A percentile compares a stretch with the other conserved stretches of the same genome.
Conservation (phyloP, 495 filamentous ascomycete genomes). For the Aspergillus taichungensis region DNA sequence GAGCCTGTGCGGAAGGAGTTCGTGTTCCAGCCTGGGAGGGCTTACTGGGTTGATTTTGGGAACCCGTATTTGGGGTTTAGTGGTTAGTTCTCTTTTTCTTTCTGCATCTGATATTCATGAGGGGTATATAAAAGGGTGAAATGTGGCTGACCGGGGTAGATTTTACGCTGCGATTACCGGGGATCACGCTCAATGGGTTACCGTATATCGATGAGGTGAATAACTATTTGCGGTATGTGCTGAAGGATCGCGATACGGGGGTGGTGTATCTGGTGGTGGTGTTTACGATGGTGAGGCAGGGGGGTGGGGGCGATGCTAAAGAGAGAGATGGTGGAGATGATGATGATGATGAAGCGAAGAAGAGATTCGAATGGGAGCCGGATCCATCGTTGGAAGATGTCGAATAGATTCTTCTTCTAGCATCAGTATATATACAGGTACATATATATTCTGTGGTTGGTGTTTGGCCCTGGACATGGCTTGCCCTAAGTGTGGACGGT, state of each 20-base stretch:
- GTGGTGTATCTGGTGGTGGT: slow-evolving; percentile 69
- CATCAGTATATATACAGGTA: slow-evolving; percentile 3
- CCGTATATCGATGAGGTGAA: slow-evolving; percentile 75
- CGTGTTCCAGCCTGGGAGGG: slow-evolving; percentile 48
- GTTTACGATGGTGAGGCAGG: slow-evolving; percentile 54
- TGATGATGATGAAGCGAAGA: slow-evolving; percentile 3
- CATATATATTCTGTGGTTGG: slow-evolving; percentile 1
- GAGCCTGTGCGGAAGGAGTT: slow-evolving; percentile 39
- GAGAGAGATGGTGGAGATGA: background rate
- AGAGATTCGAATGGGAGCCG: slow-evolving; percentile 19
- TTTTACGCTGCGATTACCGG: slow-evolving; percentile 72
- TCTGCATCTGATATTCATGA: background rate
- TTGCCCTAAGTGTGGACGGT: no score
- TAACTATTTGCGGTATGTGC: slow-evolving; percentile 74
- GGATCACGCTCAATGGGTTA: slow-evolving; percentile 65
- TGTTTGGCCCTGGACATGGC: no score
- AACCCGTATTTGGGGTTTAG: slow-evolving; percentile 89
- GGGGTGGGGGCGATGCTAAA: slow-evolving; percentile 9
- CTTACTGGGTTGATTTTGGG: slow-evolving; percentile 76
- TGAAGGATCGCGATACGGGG: slow-evolving; percentile 64
- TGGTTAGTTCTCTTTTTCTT: slow-evolving; percentile 30
- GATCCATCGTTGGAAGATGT: slow-evolving; percentile 15
- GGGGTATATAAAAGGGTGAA: background rate
- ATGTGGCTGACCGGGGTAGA: slow-evolving; percentile 27
- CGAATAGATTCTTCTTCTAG: slow-evolving; percentile 5